These are phyloP conservation scores for Apophysomyces ossiformis DNA, from an alignment of 371 early-diverging fungal genomes.

Conservation along the genomic window DNA sequence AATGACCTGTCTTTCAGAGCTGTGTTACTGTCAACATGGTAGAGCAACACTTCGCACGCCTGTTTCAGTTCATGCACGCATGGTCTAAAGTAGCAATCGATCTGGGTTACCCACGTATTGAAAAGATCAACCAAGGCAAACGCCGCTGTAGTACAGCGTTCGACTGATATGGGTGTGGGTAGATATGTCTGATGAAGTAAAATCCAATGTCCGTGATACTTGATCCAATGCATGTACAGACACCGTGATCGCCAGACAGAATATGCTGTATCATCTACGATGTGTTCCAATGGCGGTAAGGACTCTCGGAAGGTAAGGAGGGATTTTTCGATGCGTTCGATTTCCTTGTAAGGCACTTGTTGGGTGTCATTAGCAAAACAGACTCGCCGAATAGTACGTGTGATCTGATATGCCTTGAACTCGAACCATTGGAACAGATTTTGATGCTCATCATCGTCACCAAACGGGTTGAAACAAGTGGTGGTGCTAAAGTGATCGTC, in stretches of 20 bases:
- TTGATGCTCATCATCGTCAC: constrained; percentile 30
- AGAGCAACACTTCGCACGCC: constrained; percentile 48
- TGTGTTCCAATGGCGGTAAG: constrained; percentile 15
- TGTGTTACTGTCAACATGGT: constrained; percentile 38
- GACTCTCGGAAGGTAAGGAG: constrained; percentile 28
- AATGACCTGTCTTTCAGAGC: constrained; percentile 30
- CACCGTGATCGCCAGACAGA: constrained; percentile 43
- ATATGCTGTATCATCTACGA: background rate
- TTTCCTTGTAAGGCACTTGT: constrained; percentile 37
- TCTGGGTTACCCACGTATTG: constrained; percentile 36
- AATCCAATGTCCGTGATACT: constrained; percentile 56
- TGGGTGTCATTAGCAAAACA: constrained; percentile 41
- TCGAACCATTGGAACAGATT: constrained; percentile 40
- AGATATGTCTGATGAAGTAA: constrained; percentile 50
- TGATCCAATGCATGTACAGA: constrained; percentile 42
- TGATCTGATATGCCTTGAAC: constrained; percentile 44
- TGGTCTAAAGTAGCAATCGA: constrained; percentile 54
- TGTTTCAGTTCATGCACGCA: constrained; percentile 54
- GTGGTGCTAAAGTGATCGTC: constrained; percentile 34
- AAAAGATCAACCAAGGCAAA: constrained; percentile 47
- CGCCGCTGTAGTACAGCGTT: constrained; percentile 47
- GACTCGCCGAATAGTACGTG: constrained; percentile 47
- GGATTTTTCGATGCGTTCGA: constrained; percentile 43
- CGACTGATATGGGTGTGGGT: constrained; percentile 44
- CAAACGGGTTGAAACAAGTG: constrained; percentile 25